Conservation (phyloP, 345 rosid genomes). For the Litchi chinensis region DNA sequence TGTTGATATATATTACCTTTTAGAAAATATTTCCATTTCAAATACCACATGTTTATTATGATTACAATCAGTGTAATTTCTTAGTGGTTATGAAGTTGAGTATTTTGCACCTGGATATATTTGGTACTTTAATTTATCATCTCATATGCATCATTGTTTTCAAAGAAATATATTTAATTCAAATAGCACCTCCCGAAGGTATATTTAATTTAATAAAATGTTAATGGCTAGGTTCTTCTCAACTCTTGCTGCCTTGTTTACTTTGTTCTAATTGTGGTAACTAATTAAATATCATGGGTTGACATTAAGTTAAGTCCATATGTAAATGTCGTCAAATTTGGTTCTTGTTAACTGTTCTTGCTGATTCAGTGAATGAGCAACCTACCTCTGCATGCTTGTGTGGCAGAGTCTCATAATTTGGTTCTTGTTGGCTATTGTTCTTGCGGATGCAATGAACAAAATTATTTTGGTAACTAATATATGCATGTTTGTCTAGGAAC, state of each 20-base stretch:
- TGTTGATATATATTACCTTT: not conserved
- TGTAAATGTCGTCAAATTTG: not conserved
- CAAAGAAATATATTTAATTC: too few relatives aligned
- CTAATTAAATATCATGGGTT: not conserved
- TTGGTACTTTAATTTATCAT: not conserved
- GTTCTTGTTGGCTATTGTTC: not conserved
- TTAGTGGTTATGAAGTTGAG: not conserved
- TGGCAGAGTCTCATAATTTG: constrained; percentile 32
- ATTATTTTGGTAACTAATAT: not conserved
- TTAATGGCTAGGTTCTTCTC: not conserved
- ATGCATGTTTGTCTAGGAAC: constrained; percentile 50
- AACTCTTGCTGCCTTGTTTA: not conserved
- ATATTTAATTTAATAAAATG: not conserved
- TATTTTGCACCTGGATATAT: not conserved
- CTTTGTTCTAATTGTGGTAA: not conserved
- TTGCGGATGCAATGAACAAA: not conserved
- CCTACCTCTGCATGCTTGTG: constrained; percentile 5
- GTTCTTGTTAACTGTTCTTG: not conserved
- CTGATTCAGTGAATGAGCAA: not conserved
- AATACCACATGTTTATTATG: not conserved
- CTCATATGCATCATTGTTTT: not conserved
- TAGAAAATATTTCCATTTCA: not conserved
- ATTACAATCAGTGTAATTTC: not conserved
- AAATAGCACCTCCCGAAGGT: not conserved
- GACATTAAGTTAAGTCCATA: too few relatives aligned